These are phyloP conservation scores for Piromyces finnis DNA, from an alignment of 192 early-diverging fungal species.

Conservation along the genomic window DNA sequence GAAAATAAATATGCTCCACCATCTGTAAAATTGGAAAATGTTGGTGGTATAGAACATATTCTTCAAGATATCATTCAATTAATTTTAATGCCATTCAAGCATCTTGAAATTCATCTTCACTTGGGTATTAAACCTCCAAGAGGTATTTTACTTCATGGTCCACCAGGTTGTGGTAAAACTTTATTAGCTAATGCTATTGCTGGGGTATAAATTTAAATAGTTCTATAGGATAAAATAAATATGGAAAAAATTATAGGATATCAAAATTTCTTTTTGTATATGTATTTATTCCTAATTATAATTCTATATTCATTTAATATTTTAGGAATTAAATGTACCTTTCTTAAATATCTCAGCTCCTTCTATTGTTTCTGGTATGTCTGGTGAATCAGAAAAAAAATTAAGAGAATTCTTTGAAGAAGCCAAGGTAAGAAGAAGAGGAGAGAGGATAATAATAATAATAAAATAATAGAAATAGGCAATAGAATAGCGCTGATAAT, in stretches of 20 bases:
- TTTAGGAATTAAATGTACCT: constrained; percentile 65
- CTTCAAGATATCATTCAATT: constrained; percentile 64
- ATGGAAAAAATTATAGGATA: too few species aligned
- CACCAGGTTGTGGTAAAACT: constrained; percentile 95
- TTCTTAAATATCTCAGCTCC: constrained; percentile 89
- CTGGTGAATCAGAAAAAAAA: constrained; percentile 96
- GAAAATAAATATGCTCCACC: constrained; percentile 29
- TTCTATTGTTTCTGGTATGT: constrained; percentile 90
- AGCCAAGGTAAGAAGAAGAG: constrained; percentile 48
- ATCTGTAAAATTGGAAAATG: constrained; percentile 41
- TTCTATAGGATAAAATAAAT: neutral
- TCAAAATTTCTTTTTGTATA: too few species aligned
- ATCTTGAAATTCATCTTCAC: constrained; percentile 81
- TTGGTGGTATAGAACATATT: constrained; percentile 83
- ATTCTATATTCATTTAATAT: neutral
- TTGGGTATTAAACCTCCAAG: constrained; percentile 85
- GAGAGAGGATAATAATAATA: too few species aligned
- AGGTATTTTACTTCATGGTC: constrained; percentile 87
- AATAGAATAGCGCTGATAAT: neutral
- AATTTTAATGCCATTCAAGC: constrained; percentile 80
- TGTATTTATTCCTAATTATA: too few species aligned
- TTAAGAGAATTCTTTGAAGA: constrained; percentile 96
- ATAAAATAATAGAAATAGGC: too few species aligned
- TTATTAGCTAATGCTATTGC: constrained; percentile 91
- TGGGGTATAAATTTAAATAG: constrained; percentile 27